Evolutionary conservation across 176 grass and related monocot species (phyloP), one percentile per base, ranked within the genome.

Genomic region (Metroxylon sagu): DNA sequence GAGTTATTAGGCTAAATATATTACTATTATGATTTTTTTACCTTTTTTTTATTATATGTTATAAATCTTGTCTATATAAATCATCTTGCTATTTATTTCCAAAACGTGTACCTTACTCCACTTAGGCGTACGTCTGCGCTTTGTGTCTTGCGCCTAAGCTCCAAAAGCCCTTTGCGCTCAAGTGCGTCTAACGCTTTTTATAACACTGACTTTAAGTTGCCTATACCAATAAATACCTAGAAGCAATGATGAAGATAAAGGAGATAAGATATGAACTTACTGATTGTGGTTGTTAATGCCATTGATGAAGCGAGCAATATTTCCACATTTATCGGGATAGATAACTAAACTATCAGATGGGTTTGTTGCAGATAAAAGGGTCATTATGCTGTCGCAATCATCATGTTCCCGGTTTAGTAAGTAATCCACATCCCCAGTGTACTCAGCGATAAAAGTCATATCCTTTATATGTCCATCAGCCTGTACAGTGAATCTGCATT

Each of bases 341-440:
- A 96, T 82, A 55, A 88, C 78, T 16, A 90, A 72, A 70, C 76
- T 85, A 60, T 88, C 25, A 54, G 86, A 76, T 28, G 80, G 80
- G 25, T 90, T 65, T 55, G 15, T 29, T 57, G 78, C 61, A 55
- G 82, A 49, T 12, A 97, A 80, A 64, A 91, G 92, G 8, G 87
- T 91, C 92, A 97, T 97, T 43, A 88, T 75, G 61, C 92, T 88
- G 79, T 97, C 92, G 0, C 58, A 83, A 26, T 88, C 87, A 83
- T 97, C 81, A 50, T 80, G 68, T 56, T 26, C 78, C 50, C 83
- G 77, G 10, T 88, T 85, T 72, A 79, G 77, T 16, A 85, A 73
- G 59, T 78, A 97, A 74, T 97, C 92, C 19, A 97, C 87, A 59
- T 97, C 92, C 3, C 87, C 87, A 62, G 75, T 52, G 62, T 97